Evolutionary conservation across 2,329 filamentous ascomycete species (phyloP).

Genomic region (Erysiphe neolycopersici): DNA sequence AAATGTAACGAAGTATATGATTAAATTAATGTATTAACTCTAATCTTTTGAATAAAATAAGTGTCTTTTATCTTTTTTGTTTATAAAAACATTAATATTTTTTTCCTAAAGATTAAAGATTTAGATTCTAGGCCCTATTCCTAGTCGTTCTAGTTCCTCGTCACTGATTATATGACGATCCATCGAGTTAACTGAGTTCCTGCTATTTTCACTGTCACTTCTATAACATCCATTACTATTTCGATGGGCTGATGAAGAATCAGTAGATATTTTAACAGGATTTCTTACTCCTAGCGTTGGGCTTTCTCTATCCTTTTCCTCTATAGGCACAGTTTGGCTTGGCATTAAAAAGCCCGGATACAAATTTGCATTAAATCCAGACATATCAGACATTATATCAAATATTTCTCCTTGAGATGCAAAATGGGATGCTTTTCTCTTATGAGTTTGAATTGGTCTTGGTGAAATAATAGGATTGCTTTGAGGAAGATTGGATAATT

Average conservation of each 20-base stretch:
- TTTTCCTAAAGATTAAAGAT: background rate
- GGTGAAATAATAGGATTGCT: background rate
- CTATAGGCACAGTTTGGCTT: background rate
- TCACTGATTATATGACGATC: constrained; percentile 5
- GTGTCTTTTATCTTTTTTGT: too few relatives aligned
- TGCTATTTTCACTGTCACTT: constrained; percentile 5
- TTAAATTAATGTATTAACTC: background rate
- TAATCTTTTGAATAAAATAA: background rate
- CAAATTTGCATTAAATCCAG: background rate
- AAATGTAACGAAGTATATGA: background rate
- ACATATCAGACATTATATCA: background rate
- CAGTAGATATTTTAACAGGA: background rate
- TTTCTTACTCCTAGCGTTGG: background rate
- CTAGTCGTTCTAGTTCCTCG: constrained; percentile 7
- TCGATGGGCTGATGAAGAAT: background rate
- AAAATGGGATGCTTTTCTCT: background rate
- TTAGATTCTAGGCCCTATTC: constrained; percentile 3
- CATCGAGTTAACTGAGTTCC: constrained; percentile 5
- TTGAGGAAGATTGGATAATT: background rate
- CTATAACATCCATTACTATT: background rate
- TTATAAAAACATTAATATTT: background rate
- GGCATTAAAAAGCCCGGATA: background rate
- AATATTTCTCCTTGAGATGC: background rate
- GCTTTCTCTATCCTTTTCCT: background rate
- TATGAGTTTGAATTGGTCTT: background rate